Base-by-base conservation (phyloP, 2,329 filamentous ascomycete genomes). In the Hymenoscyphus scutula region DNA sequence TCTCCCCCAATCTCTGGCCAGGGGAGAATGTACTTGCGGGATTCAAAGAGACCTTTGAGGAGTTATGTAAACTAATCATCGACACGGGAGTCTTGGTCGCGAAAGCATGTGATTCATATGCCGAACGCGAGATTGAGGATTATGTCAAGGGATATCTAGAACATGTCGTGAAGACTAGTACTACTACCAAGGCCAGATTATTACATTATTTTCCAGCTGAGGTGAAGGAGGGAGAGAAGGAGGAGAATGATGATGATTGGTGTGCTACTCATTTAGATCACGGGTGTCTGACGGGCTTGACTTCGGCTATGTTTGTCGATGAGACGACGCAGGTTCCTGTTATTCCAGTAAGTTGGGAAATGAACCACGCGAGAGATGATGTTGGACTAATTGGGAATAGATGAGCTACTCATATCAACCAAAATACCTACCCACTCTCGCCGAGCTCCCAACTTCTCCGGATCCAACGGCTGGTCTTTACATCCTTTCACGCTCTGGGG, bases 221-320 rank as follows among this genome's bases (percentile, higher is more conserved):
- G 25, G 71, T 72, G 17, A 70, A 72, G 23, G 68, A 76, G 15
- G 70, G 72, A 17, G 73, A 75, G 17, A 77, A 72, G 15, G 73
- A 75, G 8, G 75, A 76, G 48, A 79, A 80, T 60, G 88, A 92
- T 64, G 93, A 97, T 75, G 91, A 96, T 77, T 99, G 95, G 95
- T 99, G 94, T 76, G 91, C 92, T 3, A 92, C 89, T 1, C 90
- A 95, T 74, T 80, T 95, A 62, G 94, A 98, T 76, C 92, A 97
- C 71, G 92, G 95, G 53, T 98, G 94, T 74, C 82, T 99, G 34
- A 99, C 95, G 0, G 94, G 93, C 15, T 82, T 99, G 37, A 99
- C 95, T 0, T 94, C 90, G 2, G 93, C 94, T 69, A 97, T 98
- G 92, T 98, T 96, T 76, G 83, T 98, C 65, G 92, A 98, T 73